Percentiles rank a stretch among this genome's conserved stretches.
Evolutionary conservation across 164 flowering plant genomes (phyloP).

Genomic region (Protea cynaroides): DNA sequence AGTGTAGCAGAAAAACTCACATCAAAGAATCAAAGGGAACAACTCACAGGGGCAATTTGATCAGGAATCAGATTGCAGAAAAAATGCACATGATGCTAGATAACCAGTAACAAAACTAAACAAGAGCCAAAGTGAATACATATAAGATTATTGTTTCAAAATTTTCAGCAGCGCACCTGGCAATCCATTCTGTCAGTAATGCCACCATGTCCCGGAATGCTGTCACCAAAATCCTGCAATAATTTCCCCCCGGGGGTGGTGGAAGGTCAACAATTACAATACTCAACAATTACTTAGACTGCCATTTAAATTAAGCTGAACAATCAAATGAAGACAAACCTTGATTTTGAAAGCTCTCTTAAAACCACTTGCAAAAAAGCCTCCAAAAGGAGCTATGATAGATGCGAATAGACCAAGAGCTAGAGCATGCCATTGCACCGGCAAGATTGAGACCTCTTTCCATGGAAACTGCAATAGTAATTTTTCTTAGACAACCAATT

Average conservation of each 20-base stretch:
- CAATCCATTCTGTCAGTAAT: slow-evolving; percentile 99
- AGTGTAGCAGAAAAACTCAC: no score
- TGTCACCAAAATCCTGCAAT: slow-evolving; percentile 92
- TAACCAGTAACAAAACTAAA: background rate
- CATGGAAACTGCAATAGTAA: slow-evolving; percentile 60
- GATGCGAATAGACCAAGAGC: slow-evolving; percentile 87
- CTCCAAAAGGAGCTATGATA: slow-evolving; percentile 98
- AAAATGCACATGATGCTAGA: no score
- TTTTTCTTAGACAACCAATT: no score
- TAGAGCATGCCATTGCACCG: slow-evolving; percentile 94
- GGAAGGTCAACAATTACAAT: background rate
- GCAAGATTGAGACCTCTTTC: slow-evolving; percentile 69
- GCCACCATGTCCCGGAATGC: slow-evolving; percentile 99
- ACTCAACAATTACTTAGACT: background rate
- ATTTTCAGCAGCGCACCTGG: slow-evolving; percentile 49
- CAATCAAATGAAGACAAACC: slow-evolving; percentile 31
- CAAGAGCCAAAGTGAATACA: background rate
- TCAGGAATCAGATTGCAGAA: no score
- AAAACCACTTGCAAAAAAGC: slow-evolving; percentile 97
- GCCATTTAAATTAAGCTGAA: background rate
- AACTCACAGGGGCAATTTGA: no score
- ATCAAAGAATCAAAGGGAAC: no score
- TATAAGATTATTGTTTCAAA: background rate
- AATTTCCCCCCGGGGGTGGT: background rate
- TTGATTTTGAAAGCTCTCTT: slow-evolving; percentile 94